Conservation (phyloP, 1,284 basidiomycete genomes). For the Tetrapyrgos nigripes region DNA sequence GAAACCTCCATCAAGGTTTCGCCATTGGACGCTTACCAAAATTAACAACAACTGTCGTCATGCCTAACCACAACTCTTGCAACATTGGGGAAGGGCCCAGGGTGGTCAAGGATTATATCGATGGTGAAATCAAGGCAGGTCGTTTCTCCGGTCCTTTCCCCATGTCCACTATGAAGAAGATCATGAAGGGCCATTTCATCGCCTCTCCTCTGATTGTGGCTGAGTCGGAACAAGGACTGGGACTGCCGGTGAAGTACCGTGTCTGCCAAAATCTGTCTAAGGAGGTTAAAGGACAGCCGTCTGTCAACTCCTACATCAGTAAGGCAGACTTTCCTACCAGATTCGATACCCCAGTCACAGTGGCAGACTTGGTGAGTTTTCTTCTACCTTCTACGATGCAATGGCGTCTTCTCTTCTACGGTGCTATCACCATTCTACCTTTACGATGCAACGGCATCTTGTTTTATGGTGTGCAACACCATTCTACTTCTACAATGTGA, state of each 20-base stretch:
- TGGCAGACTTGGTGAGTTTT: constrained; percentile 2
- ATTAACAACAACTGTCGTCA: constrained; percentile 9
- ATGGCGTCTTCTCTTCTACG: too few species aligned
- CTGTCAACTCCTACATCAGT: constrained; percentile 2
- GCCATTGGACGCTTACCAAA: constrained; percentile 17
- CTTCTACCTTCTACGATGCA: not conserved
- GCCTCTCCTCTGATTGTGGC: constrained; percentile 16
- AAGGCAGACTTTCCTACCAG: constrained; percentile 10
- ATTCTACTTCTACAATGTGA: too few species aligned
- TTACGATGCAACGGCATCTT: too few species aligned
- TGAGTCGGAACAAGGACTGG: constrained; percentile 12
- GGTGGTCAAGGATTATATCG: constrained; percentile 12
- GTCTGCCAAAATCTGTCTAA: constrained; percentile 16
- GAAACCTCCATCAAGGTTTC: too few species aligned
- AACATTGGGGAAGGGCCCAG: not conserved
- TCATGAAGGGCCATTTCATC: constrained; percentile 13
- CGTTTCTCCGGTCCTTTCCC: constrained; percentile 19
- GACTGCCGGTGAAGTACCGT: not conserved
- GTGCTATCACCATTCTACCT: too few species aligned
- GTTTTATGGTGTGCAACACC: too few species aligned
- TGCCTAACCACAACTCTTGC: constrained; percentile 14
- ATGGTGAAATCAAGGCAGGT: constrained; percentile 2
- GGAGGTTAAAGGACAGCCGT: not conserved
- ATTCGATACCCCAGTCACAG: constrained; percentile 1
- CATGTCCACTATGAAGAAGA: not conserved